phyloP scores from a whole-genome alignment of 495 filamentous ascomycete species.

The Lindgomyces ingoldianus region DNA sequence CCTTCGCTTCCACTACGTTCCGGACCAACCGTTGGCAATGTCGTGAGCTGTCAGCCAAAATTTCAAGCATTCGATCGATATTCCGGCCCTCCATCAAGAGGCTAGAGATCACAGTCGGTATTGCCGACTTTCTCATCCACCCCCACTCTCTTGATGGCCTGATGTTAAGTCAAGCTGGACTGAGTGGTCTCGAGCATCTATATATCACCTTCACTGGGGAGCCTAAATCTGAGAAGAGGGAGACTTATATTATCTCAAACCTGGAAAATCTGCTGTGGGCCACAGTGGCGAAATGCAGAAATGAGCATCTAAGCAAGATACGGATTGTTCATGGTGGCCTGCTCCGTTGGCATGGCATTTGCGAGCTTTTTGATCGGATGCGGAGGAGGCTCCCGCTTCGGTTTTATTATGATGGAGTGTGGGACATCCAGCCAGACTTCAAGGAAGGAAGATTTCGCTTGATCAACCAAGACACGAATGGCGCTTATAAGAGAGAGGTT shows the following conservation, averaged over 20 bases:
- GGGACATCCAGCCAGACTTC: not conserved
- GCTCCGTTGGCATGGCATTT: not conserved
- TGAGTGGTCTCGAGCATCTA: slow-evolving; percentile 19
- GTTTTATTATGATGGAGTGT: not conserved
- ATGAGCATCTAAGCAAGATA: slow-evolving; percentile 6
- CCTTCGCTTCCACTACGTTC: slow-evolving; percentile 21
- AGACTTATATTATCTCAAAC: slow-evolving; percentile 7
- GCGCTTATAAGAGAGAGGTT: not conserved
- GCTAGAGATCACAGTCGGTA: slow-evolving; percentile 8
- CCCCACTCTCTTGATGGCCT: slow-evolving; percentile 15
- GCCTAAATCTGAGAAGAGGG: not conserved
- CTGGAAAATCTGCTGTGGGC: slow-evolving; percentile 19
- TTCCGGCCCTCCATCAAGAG: slow-evolving; percentile 10
- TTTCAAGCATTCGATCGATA: not conserved
- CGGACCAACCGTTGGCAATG: not conserved
- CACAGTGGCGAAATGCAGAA: slow-evolving; percentile 10
- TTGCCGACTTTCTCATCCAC: not conserved
- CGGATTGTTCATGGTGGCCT: slow-evolving; percentile 10
- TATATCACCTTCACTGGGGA: slow-evolving; percentile 1
- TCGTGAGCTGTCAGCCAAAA: not conserved
- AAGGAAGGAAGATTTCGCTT: slow-evolving; percentile 1
- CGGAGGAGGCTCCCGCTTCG: not conserved
- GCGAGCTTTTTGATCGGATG: not conserved
- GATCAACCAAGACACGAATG: not conserved
- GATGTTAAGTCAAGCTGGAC: slow-evolving; percentile 9